Percentiles rank a stretch among this genome's conserved stretches.
These are phyloP conservation scores for Dipodascopsis tothii DNA, from an alignment of 805 yeast species.

Conservation along the genomic window DNA sequence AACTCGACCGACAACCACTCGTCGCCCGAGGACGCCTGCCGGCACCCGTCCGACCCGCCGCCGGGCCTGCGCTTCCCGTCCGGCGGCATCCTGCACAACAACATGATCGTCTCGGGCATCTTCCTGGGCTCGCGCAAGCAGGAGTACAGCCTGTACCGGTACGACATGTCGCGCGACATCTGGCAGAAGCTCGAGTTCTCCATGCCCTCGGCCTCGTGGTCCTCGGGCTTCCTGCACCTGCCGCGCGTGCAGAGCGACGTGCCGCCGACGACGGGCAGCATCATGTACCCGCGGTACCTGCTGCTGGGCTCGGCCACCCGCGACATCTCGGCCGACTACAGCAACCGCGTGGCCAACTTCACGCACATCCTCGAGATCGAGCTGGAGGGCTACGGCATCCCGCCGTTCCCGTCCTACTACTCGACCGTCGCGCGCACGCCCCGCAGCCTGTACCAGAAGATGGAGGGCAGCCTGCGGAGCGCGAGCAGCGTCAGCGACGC, in stretches of 20 bases:
- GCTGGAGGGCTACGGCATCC: slow-evolving; percentile 8
- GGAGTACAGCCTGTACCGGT: slow-evolving; percentile 11
- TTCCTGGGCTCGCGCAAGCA: slow-evolving; percentile 1
- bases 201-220: neutral
- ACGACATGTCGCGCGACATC: slow-evolving; percentile 2
- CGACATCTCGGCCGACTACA: slow-evolving; percentile 8
- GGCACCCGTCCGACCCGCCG: slow-evolving; percentile 4
- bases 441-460: neutral
- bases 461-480: neutral
- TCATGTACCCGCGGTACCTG: neutral
- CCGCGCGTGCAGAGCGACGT: neutral
- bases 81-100: slow-evolving; percentile 14
- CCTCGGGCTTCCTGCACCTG: neutral
- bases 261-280: neutral
- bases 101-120: slow-evolving; percentile 10
- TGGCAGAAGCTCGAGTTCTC: slow-evolving; percentile 7
- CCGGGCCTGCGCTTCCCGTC: slow-evolving; percentile 16
- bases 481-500: neutral
- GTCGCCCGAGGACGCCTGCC: too few species aligned
- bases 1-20: too few species aligned
- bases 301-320: slow-evolving; percentile 5
- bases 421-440: neutral
- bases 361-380: slow-evolving; percentile 8
- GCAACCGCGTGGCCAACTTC: slow-evolving; percentile 8
- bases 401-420: neutral